phyloP scores from a whole-genome alignment of 2,329 filamentous ascomycete species.

The Fusarium bulbicola region DNA sequence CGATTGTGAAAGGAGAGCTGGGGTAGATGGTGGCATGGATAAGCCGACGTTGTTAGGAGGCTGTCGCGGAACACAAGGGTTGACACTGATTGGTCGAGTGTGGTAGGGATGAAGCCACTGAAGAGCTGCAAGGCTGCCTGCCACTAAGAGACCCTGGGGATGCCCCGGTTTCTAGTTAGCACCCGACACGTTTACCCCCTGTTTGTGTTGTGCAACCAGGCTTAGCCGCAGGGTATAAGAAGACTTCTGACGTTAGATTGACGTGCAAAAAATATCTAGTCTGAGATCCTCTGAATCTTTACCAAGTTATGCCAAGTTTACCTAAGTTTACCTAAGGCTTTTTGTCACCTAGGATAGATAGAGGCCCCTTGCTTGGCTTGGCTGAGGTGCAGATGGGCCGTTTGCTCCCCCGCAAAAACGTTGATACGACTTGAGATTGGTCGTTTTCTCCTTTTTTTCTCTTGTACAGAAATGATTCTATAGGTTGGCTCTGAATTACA shows the following conservation, averaged over 20 bases:
- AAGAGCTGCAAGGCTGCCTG: slow-evolving; percentile 23
- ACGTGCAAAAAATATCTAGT: no score
- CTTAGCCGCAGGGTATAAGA: no score
- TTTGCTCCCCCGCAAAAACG: no score
- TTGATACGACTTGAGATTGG: no score
- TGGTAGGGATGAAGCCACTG: not conserved
- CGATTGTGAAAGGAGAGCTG: slow-evolving; percentile 11
- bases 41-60: slow-evolving; percentile 26
- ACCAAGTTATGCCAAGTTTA: no score
- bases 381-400: not conserved
- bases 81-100: slow-evolving; percentile 16
- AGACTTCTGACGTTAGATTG: no score
- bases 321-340: no score
- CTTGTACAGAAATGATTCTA: no score
- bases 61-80: slow-evolving; percentile 27
- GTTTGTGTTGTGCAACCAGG: not conserved
- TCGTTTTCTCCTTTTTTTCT: no score
- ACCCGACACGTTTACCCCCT: not conserved
- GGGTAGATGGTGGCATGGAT: slow-evolving; percentile 23
- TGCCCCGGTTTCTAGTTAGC: slow-evolving; percentile 2
- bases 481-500: no score
- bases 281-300: no score
- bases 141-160: slow-evolving; percentile 9
- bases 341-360: no score
- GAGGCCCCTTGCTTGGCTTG: not conserved